phyloP scores from a whole-genome alignment of 352 stramenopile species.

The Plasmopara halstedii region DNA sequence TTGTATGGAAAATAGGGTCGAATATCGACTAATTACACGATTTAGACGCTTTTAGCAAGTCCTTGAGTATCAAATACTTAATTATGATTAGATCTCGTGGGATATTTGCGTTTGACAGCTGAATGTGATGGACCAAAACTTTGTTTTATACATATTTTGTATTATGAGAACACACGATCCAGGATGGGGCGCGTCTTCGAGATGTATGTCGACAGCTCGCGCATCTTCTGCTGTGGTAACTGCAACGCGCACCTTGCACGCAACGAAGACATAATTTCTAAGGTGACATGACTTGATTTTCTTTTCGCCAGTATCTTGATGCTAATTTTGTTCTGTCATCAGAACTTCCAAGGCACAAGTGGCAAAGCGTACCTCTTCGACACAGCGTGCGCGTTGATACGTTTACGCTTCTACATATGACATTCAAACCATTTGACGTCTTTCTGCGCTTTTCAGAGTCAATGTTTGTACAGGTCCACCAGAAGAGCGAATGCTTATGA shows the following conservation, averaged over 20 bases:
- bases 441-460: slow-evolving; percentile 29
- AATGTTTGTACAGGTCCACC: slow-evolving; percentile 85
- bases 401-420: background rate
- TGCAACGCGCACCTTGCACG: slow-evolving; percentile 88
- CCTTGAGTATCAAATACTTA: no score
- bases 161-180: no score
- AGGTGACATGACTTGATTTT: slow-evolving; percentile 39
- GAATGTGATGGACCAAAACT: no score
- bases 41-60: no score
- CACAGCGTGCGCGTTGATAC: slow-evolving; percentile 39
- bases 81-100: no score
- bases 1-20: slow-evolving; percentile 67
- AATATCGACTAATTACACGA: no score
- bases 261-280: slow-evolving; percentile 93
- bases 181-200: slow-evolving; percentile 86
- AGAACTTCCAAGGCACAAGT: slow-evolving; percentile 76
- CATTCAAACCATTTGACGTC: background rate
- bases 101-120: no score
- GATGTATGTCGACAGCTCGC: slow-evolving; percentile 86
- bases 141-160: no score
- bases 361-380: slow-evolving; percentile 92
- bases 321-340: background rate
- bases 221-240: slow-evolving; percentile 87
- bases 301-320: background rate
- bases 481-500: slow-evolving; percentile 91